Percentiles rank a stretch among this genome's conserved stretches.
These are phyloP conservation scores for Phytophthora foliorum DNA, from an alignment of 352 stramenopile genomes.

Conservation along the genomic window DNA sequence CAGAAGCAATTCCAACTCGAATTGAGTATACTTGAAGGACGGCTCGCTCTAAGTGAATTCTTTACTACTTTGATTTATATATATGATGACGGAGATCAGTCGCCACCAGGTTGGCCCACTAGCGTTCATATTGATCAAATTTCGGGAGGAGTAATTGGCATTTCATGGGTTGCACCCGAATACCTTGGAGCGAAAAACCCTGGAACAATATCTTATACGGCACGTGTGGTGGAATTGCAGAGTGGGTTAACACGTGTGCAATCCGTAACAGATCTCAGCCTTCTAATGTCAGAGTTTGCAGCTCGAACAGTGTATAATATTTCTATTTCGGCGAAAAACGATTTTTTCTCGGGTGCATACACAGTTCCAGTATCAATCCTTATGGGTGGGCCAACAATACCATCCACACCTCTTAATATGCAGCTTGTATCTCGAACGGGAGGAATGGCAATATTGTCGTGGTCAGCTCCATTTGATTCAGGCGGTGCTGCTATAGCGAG, in stretches of 20 bases:
- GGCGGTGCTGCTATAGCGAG: constrained; percentile 45
- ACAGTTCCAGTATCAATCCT: constrained; percentile 21
- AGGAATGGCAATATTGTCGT: constrained; percentile 54
- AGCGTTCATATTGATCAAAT: constrained; percentile 16
- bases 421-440: constrained; percentile 45
- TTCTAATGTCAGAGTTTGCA: constrained; percentile 35
- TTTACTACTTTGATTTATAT: constrained; percentile 45
- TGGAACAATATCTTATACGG: constrained; percentile 39
- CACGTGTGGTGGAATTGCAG: constrained; percentile 32
- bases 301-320: constrained; percentile 46
- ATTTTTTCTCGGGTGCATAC: constrained; percentile 22
- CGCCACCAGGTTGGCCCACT: constrained; percentile 38
- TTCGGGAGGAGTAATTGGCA: constrained; percentile 42
- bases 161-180: constrained; percentile 43
- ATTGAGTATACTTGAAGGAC: constrained; percentile 35
- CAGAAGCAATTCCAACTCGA: constrained; percentile 50
- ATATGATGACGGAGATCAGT: constrained; percentile 62
- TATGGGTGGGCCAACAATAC: constrained; percentile 39
- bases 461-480: constrained; percentile 50
- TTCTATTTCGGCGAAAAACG: constrained; percentile 42
- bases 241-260: constrained; percentile 18
- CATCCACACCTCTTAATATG: constrained; percentile 34
- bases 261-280: constrained; percentile 16
- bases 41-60: constrained; percentile 29
- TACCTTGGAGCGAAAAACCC: constrained; percentile 47